phyloP scores from a whole-genome alignment of 257 asterid genomes.

The Jacaranda mimosifolia region DNA sequence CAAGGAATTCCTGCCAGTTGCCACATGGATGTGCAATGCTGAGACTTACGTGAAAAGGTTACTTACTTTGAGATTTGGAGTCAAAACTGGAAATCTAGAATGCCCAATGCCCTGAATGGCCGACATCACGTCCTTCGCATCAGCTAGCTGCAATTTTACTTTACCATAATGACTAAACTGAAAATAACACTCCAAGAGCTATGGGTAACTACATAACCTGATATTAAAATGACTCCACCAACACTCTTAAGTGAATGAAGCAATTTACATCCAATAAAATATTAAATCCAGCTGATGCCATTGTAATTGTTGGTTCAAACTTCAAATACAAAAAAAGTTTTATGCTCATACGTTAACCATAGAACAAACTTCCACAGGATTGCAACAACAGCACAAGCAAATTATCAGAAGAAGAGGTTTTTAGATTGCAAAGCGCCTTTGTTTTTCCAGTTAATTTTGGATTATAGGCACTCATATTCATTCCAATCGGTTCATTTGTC shows the following conservation, averaged over 20 bases:
- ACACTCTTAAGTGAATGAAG: neutral
- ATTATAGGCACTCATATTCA: neutral
- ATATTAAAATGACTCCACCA: neutral
- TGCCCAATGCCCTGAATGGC: conserved; percentile 68
- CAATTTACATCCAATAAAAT: conserved; percentile 9
- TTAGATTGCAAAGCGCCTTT: neutral
- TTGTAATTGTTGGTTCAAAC: neutral
- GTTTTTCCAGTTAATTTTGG: neutral
- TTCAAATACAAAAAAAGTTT: neutral
- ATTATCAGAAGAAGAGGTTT: neutral
- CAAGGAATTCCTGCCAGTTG: neutral
- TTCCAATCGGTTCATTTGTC: neutral
- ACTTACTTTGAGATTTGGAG: conserved; percentile 86
- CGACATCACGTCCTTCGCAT: conserved; percentile 81
- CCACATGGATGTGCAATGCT: conserved; percentile 5
- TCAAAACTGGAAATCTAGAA: conserved; percentile 81
- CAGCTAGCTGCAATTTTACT: conserved; percentile 74
- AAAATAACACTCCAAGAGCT: conserved; percentile 32
- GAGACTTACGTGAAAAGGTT: conserved; percentile 9
- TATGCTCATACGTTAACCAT: neutral
- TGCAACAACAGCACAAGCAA: conserved; percentile 1
- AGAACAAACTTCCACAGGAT: conserved; percentile 11
- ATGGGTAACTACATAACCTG: conserved; percentile 22
- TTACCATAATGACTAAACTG: conserved; percentile 24
- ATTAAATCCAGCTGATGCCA: neutral